phyloP scores from a whole-genome alignment of 2,329 filamentous ascomycete genomes.

The Paracoccidioides brasiliensis region DNA sequence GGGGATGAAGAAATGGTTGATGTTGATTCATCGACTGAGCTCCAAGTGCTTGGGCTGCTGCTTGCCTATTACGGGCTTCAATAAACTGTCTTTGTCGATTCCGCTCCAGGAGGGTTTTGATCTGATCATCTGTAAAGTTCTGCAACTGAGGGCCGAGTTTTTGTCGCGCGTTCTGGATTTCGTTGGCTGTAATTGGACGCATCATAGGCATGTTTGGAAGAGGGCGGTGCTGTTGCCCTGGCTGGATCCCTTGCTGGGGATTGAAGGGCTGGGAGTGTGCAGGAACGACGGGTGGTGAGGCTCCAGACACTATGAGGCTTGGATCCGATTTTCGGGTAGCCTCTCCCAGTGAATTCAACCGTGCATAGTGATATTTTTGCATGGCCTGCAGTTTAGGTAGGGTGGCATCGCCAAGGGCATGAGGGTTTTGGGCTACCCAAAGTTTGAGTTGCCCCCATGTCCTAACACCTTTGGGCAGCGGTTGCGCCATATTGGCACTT shows the following conservation, averaged over 20 bases:
- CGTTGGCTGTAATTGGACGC: slow-evolving; percentile 23
- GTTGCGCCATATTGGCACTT: slow-evolving; percentile 19
- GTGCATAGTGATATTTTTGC: slow-evolving; percentile 34
- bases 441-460: slow-evolving; percentile 46
- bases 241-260: slow-evolving; percentile 16
- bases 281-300: slow-evolving; percentile 14
- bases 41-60: slow-evolving; percentile 12
- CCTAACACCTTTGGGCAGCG: slow-evolving; percentile 38
- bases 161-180: slow-evolving; percentile 26
- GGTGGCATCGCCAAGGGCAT: slow-evolving; percentile 29
- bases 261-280: slow-evolving; percentile 18
- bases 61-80: slow-evolving; percentile 17
- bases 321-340: slow-evolving; percentile 14
- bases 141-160: slow-evolving; percentile 22
- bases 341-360: slow-evolving; percentile 17
- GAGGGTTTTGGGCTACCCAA: slow-evolving; percentile 37
- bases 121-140: slow-evolving; percentile 30
- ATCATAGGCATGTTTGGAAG: slow-evolving; percentile 18
- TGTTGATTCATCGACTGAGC: slow-evolving; percentile 15
- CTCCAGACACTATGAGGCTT: slow-evolving; percentile 14
- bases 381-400: slow-evolving; percentile 28
- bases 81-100: slow-evolving; percentile 26
- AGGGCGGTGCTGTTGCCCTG: slow-evolving; percentile 19
- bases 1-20: slow-evolving; percentile 14
- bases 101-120: slow-evolving; percentile 24